A percentile compares a stretch with the other conserved stretches of the same genome.
These are phyloP conservation scores for Basidiobolus meristosporus DNA, from an alignment of 371 early-diverging fungal species.

Conservation along the genomic window DNA sequence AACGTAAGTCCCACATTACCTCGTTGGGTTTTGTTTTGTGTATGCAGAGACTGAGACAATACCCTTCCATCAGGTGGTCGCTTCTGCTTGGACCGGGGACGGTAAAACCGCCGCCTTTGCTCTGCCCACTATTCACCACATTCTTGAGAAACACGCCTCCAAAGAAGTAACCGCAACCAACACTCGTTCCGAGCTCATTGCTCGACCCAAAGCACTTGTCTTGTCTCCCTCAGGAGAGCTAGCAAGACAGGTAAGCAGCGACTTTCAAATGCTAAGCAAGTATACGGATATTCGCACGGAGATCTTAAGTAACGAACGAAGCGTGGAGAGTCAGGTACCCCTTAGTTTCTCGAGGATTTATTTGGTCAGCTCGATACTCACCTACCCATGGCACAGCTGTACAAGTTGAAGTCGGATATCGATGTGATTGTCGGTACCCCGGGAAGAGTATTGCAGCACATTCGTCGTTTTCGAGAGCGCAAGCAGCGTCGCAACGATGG, in stretches of 20 bases:
- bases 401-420: no score
- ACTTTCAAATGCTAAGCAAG: background rate
- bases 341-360: background rate
- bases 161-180: background rate
- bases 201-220: constrained; percentile 1
- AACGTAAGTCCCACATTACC: background rate
- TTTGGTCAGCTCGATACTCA: background rate
- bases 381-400: background rate
- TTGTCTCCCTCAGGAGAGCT: constrained; percentile 1
- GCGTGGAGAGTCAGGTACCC: constrained; percentile 1
- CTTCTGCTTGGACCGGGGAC: constrained; percentile 1
- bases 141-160: background rate
- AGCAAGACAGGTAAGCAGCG: background rate
- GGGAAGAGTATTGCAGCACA: background rate
- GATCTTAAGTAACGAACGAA: background rate
- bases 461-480: no score
- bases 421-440: constrained; percentile 1
- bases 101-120: constrained; percentile 2
- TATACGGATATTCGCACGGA: background rate
- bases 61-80: background rate
- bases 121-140: background rate
- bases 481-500: no score
- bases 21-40: background rate
- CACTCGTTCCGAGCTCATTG: background rate
- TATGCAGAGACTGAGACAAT: background rate